These are phyloP conservation scores for Casaregolazyma suthepensis DNA, from an alignment of 1,139 yeast species.

Conservation along the genomic window DNA sequence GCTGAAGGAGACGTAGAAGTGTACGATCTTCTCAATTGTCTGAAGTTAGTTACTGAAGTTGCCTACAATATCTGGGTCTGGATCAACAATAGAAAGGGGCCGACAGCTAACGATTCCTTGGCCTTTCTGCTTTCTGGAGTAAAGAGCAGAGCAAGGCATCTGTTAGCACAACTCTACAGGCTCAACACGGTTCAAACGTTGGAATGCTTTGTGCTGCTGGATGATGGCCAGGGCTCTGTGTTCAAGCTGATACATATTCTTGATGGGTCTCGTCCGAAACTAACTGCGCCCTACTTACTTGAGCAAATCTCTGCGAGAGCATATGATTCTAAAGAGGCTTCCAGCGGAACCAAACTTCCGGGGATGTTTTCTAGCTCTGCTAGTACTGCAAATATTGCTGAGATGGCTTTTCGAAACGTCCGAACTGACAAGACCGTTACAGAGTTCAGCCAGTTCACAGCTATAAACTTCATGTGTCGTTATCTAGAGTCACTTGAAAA, in stretches of 20 bases:
- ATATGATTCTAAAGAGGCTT: background rate
- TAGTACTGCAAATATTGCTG: background rate
- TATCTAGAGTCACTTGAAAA: constrained; percentile 63
- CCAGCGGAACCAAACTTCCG: background rate
- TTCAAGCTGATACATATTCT: constrained; percentile 64
- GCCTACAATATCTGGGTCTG: constrained; percentile 67
- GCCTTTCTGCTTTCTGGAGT: constrained; percentile 59
- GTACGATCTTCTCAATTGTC: constrained; percentile 52
- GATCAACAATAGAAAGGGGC: constrained; percentile 46
- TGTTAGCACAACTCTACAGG: constrained; percentile 62
- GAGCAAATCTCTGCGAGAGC: constrained; percentile 46
- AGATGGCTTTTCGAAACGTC: background rate
- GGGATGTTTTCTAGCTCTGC: constrained; percentile 2
- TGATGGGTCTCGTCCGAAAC: constrained; percentile 78
- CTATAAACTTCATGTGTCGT: constrained; percentile 48
- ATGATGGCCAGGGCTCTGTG: constrained; percentile 26
- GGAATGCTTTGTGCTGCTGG: constrained; percentile 43
- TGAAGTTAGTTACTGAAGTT: constrained; percentile 52
- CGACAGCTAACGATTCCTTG: constrained; percentile 36
- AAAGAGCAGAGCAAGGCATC: constrained; percentile 63
- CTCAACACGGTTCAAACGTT: constrained; percentile 71
- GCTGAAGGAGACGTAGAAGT: constrained; percentile 47
- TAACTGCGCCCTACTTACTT: constrained; percentile 64
- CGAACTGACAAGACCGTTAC: constrained; percentile 3
- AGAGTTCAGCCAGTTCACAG: constrained; percentile 17